Percentiles rank a stretch among this genome's conserved stretches.
Conservation (phyloP, 2,329 filamentous ascomycete genomes). For the Lasiodiplodia sp. region DNA sequence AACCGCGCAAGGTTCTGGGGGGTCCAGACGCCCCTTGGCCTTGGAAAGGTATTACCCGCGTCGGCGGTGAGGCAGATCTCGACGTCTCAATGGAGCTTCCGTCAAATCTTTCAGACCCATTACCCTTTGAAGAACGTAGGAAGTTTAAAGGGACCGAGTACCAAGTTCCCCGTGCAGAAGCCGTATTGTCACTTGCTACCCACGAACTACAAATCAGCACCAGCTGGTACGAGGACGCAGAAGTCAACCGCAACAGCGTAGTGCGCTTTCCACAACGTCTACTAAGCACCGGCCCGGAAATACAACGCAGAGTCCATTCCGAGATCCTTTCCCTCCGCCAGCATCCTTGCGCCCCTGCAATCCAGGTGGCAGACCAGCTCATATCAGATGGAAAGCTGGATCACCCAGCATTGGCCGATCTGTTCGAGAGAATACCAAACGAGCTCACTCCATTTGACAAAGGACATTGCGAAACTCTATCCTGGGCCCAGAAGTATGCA, state of each 20-base stretch:
- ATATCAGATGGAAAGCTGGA: background rate
- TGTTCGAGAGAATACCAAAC: conserved; percentile 67
- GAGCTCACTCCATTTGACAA: conserved; percentile 81
- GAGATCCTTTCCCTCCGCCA: conserved; percentile 26
- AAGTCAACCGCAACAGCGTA: background rate
- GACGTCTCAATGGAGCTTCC: background rate
- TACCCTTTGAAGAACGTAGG: conserved; percentile 29
- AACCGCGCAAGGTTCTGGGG: conserved; percentile 60
- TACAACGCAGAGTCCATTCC: conserved; percentile 48
- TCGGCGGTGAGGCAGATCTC: conserved; percentile 60
- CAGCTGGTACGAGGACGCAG: background rate
- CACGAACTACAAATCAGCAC: conserved; percentile 2
- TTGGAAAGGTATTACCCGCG: conserved; percentile 67
- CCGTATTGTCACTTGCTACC: conserved; percentile 33
- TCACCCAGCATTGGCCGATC: conserved; percentile 66
- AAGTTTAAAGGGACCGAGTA: conserved; percentile 51
- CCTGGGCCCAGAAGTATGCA: conserved; percentile 87
- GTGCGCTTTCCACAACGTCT: conserved; percentile 39
- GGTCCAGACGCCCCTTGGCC: conserved; percentile 78
- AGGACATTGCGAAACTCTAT: conserved; percentile 73
- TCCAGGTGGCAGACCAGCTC: background rate
- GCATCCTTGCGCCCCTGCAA: background rate
- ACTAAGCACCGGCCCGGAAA: conserved; percentile 46
- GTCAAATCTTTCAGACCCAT: background rate
- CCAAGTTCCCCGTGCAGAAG: conserved; percentile 39